Percentiles rank a stretch among this genome's conserved stretches.
Evolutionary conservation across 495 filamentous ascomycete genomes (phyloP).

Genomic region (Penicillium ochrochloron): DNA sequence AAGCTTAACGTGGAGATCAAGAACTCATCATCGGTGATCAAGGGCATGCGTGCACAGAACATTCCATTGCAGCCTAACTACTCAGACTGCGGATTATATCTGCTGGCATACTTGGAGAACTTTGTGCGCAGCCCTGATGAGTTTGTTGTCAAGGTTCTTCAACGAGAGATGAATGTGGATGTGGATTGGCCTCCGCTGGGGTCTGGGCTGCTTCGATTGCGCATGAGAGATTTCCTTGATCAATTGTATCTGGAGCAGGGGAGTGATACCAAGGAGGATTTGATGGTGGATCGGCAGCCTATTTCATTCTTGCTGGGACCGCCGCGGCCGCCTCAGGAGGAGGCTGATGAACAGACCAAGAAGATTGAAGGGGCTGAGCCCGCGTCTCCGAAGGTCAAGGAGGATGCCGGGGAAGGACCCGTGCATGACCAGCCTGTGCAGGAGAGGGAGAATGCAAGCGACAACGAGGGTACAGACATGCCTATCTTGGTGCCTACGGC

Average conservation of each 20-base stretch:
- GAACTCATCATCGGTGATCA: constrained; percentile 44
- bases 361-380: background rate
- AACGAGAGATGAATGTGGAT: constrained; percentile 47
- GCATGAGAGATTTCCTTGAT: constrained; percentile 58
- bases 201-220: constrained; percentile 54
- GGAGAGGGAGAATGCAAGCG: background rate
- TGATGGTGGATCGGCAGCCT: constrained; percentile 40
- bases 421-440: background rate
- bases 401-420: constrained; percentile 1
- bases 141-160: constrained; percentile 63
- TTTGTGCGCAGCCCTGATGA: constrained; percentile 72
- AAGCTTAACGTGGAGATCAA: constrained; percentile 68
- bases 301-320: constrained; percentile 44
- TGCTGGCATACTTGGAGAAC: constrained; percentile 80
- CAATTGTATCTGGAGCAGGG: constrained; percentile 53
- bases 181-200: constrained; percentile 60
- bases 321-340: constrained; percentile 1
- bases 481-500: constrained; percentile 14
- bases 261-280: constrained; percentile 14
- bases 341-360: background rate
- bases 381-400: background rate
- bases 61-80: constrained; percentile 83
- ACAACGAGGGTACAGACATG: constrained; percentile 10
- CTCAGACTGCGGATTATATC: constrained; percentile 86
- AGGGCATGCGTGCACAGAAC: constrained; percentile 69